Conservation (phyloP, 495 filamentous ascomycete genomes). For the Copromyces sp. region DNA sequence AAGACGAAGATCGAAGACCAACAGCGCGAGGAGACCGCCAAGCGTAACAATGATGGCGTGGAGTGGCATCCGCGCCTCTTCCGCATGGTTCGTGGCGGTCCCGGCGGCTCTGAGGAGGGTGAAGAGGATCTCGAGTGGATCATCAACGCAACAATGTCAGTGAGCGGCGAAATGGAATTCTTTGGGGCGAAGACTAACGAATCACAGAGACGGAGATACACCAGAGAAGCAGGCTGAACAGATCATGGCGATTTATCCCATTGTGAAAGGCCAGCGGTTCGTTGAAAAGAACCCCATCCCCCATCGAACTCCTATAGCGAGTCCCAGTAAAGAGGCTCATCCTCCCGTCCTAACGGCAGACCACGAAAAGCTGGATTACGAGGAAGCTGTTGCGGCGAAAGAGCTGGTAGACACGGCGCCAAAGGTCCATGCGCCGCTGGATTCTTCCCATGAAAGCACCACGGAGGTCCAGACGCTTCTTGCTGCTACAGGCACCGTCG, state of each 20-base stretch:
- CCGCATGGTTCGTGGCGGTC: conserved; percentile 60
- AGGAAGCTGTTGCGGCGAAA: neutral
- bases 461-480: conserved; percentile 33
- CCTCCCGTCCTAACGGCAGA: conserved; percentile 2
- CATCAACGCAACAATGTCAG: conserved; percentile 79
- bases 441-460: conserved; percentile 18
- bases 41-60: conserved; percentile 65
- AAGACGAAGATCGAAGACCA: conserved; percentile 90
- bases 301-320: conserved; percentile 16
- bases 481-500: conserved; percentile 27
- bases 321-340: conserved; percentile 16
- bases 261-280: conserved; percentile 61
- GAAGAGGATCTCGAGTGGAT: conserved; percentile 90
- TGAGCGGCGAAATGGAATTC: conserved; percentile 2
- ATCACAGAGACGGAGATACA: conserved; percentile 47
- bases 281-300: conserved; percentile 31
- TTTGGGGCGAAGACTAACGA: conserved; percentile 17
- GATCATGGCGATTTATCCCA: conserved; percentile 77
- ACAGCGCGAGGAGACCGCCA: conserved; percentile 81
- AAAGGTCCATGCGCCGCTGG: conserved; percentile 7
- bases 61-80: conserved; percentile 90
- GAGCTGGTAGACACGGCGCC: neutral
- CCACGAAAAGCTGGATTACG: neutral
- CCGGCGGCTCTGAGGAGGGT: conserved; percentile 65
- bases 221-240: conserved; percentile 70